These are phyloP conservation scores for Larix sibirica DNA, from an alignment of 83 land plant genomes.

Conservation along the genomic window DNA sequence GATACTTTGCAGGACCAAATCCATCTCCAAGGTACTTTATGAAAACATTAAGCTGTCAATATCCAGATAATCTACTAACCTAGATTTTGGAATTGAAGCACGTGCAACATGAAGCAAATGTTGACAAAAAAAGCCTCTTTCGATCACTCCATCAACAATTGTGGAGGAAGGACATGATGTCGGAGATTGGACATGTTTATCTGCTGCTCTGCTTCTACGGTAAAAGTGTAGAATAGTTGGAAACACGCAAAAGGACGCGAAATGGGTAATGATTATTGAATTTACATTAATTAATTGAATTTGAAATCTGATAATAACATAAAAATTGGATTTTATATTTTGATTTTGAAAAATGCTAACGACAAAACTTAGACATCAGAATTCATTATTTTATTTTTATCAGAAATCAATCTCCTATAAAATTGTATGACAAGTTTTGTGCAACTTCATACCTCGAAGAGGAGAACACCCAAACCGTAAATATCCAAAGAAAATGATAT, in stretches of 20 bases:
- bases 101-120: constrained; percentile 93
- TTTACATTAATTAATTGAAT: background rate
- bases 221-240: constrained; percentile 82
- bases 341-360: background rate
- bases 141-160: constrained; percentile 71
- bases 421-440: background rate
- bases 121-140: constrained; percentile 91
- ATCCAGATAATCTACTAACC: constrained; percentile 31
- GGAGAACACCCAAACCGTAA: constrained; percentile 84
- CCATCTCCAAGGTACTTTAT: background rate
- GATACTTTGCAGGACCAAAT: background rate
- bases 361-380: background rate
- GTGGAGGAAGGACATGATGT: constrained; percentile 89
- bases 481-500: constrained; percentile 83
- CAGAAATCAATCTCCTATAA: background rate
- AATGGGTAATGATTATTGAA: background rate
- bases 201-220: constrained; percentile 63
- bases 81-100: constrained; percentile 70
- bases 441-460: constrained; percentile 72
- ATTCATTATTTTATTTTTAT: background rate
- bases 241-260: background rate
- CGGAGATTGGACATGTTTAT: constrained; percentile 81
- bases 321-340: no score
- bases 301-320: no score
- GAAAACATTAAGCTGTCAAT: background rate